Percentiles rank a stretch among this genome's conserved stretches.
Evolutionary conservation across 176 grass and related monocot species (phyloP).

Genomic region (Themeda triandra): DNA sequence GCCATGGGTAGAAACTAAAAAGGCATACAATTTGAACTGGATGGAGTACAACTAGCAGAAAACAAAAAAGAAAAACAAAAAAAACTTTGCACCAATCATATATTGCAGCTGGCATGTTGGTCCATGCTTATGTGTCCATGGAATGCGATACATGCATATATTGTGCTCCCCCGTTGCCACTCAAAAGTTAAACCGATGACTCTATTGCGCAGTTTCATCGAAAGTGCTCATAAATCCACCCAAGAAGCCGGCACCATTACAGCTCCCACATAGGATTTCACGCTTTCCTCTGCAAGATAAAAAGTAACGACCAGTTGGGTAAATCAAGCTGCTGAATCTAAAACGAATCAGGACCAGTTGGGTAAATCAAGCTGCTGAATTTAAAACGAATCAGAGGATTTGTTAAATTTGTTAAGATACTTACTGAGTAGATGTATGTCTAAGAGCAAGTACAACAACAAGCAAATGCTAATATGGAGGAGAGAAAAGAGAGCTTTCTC

Average conservation of each 20-base stretch:
- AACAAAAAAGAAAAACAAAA: not conserved
- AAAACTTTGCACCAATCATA: not conserved
- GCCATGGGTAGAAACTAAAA: too few species aligned
- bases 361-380: not conserved
- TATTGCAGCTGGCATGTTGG: not conserved
- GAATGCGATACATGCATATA: not conserved
- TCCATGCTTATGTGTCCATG: not conserved
- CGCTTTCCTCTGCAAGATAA: constrained; percentile 56
- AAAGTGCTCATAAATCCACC: constrained; percentile 78
- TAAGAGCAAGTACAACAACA: not conserved
- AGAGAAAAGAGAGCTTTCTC: not conserved
- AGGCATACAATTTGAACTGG: too few species aligned
- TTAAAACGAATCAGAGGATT: not conserved
- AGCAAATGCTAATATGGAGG: not conserved
- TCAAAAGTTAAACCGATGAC: not conserved
- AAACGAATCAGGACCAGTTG: not conserved
- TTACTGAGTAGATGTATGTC: not conserved
- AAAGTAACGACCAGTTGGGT: not conserved
- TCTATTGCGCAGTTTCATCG: constrained; percentile 57
- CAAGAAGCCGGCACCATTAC: constrained; percentile 91
- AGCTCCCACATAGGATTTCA: constrained; percentile 89
- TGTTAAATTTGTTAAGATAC: not conserved
- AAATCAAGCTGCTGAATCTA: not conserved
- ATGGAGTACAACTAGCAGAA: too few species aligned
- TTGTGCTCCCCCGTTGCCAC: not conserved